These are phyloP conservation scores for Yamadazyma takamatsuzukensis DNA, from an alignment of 805 yeast species.

Conservation along the genomic window DNA sequence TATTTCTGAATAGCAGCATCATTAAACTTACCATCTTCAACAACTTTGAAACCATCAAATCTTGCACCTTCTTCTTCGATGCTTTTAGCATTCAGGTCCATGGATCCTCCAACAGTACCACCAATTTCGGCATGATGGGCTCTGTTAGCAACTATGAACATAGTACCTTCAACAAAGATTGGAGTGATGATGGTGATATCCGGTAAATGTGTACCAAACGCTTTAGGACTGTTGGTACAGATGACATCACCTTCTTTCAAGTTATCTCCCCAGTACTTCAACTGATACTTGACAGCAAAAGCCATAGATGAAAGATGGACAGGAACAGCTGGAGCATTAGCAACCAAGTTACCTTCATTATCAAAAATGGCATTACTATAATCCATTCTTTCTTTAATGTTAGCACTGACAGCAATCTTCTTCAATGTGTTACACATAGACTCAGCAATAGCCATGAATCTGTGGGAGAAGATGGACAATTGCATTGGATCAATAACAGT, in stretches of 20 bases:
- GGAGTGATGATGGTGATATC: slow-evolving; percentile 42
- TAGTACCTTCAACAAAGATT: slow-evolving; percentile 14
- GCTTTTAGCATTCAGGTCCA: slow-evolving; percentile 15
- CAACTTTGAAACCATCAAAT: slow-evolving; percentile 15
- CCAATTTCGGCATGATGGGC: slow-evolving; percentile 25
- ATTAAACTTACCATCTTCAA: slow-evolving; percentile 14
- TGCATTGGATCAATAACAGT: slow-evolving; percentile 58
- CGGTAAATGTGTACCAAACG: slow-evolving; percentile 86
- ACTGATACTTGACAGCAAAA: slow-evolving; percentile 68
- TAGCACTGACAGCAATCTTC: slow-evolving; percentile 76
- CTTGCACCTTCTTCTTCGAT: slow-evolving; percentile 17
- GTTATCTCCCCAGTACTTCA: slow-evolving; percentile 59
- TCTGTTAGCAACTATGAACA: slow-evolving; percentile 17
- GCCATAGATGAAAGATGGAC: slow-evolving; percentile 88
- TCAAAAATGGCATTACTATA: slow-evolving; percentile 84
- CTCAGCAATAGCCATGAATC: slow-evolving; percentile 89
- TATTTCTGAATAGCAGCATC: slow-evolving; percentile 14
- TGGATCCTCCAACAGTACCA: slow-evolving; percentile 19
- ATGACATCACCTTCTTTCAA: slow-evolving; percentile 71
- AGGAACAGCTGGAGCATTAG: slow-evolving; percentile 87
- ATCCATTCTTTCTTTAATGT: slow-evolving; percentile 79
- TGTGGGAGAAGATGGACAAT: slow-evolving; percentile 73
- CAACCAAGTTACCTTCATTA: slow-evolving; percentile 71
- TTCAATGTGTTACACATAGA: slow-evolving; percentile 82
- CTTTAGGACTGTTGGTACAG: slow-evolving; percentile 76